Evolutionary conservation across 2,329 filamentous ascomycete species (phyloP), one percentile per base, ranked within the genome.

Genomic region (Ophiostoma sp.): DNA sequence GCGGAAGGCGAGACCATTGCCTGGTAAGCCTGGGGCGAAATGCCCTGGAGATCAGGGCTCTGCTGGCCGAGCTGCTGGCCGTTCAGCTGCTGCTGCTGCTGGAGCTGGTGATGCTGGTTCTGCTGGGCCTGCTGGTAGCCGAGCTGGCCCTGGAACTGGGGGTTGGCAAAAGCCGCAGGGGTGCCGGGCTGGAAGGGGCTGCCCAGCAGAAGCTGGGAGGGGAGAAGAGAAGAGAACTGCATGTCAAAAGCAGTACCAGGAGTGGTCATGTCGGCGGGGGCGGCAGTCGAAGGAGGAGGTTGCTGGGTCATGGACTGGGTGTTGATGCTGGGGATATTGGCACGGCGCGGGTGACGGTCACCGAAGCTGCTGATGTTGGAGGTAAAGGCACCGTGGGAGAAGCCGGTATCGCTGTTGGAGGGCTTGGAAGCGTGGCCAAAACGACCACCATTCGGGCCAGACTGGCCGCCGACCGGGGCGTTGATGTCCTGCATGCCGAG

Each of bases 161-260:
- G 91, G 74, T 91, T 97, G 72, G 90, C 89, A 80, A 97, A 98
- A 52, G 92, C 90, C 44, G 90, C 92, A 4, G 94, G 94, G 5
- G 92, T 97, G 60, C 94, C 95, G 17, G 95, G 93, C 81, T 98
- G 95, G 81, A 98, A 98, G 23, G 95, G 95, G 80, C 93, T 97
- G 67, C 95, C 95, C 68, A 98, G 90, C 35, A 99, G 88, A 76
- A 99, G 85, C 81, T 97, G 93, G 44, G 94, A 98, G 48, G 95
- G 95, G 52, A 99, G 87, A 74, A 99, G 86, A 74, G 95, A 94
- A 13, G 95, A 97, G 81, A 97, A 98, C 81, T 98, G 95, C 94
- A 98, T 97, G 78, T 98, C 95, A 78, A 93, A 96, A 62, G 87
- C 93, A 68, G 93, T 94, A 62, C 91, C 93, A 20, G 95, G 94